These are phyloP conservation scores for Alternaria solani DNA, from an alignment of 2,329 filamentous ascomycete genomes.

Conservation along the genomic window DNA sequence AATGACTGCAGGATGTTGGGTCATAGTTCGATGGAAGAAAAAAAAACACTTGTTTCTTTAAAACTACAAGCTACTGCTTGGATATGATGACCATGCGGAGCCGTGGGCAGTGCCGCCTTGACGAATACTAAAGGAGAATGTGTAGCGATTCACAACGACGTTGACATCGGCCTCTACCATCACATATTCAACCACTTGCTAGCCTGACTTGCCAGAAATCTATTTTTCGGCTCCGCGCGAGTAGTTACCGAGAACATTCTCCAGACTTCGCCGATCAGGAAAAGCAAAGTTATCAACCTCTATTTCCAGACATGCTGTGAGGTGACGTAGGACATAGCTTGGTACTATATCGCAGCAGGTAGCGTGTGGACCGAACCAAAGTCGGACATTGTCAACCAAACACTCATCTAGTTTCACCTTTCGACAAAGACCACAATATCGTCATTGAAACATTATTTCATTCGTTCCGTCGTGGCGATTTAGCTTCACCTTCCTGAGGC, in stretches of 20 bases:
- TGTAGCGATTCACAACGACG: background rate
- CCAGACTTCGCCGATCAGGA: background rate
- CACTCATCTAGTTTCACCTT: background rate
- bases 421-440: background rate
- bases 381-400: background rate
- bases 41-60: background rate
- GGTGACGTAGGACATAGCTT: background rate
- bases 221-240: background rate
- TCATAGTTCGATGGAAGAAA: background rate
- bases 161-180: background rate
- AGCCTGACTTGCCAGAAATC: background rate
- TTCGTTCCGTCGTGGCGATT: slow-evolving; percentile 1
- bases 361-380: background rate
- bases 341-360: background rate
- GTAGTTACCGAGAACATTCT: background rate
- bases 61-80: background rate
- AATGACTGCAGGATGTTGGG: background rate
- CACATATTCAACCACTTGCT: background rate
- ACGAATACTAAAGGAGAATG: background rate
- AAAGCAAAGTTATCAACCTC: too few species aligned
- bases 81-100: background rate
- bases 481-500: background rate
- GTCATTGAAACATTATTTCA: slow-evolving; percentile 12
- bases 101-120: background rate
- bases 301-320: too few species aligned